Evolutionary conservation across 2,329 filamentous ascomycete species (phyloP).

Genomic region (Shiraia sp.): DNA sequence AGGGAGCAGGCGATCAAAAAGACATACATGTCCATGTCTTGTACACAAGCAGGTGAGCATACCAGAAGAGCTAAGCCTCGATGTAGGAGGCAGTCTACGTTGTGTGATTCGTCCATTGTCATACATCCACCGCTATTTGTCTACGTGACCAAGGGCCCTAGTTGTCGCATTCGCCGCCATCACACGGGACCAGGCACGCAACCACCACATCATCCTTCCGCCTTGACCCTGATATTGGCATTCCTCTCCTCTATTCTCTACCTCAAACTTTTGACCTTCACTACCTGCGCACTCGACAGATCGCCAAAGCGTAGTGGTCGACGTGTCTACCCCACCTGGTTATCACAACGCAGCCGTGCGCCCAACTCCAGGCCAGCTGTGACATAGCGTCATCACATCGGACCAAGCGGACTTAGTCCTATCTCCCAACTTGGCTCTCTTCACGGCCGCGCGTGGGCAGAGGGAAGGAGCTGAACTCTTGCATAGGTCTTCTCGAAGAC

Average conservation of each 20-base stretch:
- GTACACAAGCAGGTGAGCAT: slow-evolving; percentile 29
- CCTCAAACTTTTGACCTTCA: slow-evolving; percentile 4
- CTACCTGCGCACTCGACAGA: background rate
- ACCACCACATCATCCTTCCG: slow-evolving; percentile 11
- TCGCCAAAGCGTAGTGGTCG: background rate
- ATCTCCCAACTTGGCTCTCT: slow-evolving; percentile 15
- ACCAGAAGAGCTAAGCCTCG: slow-evolving; percentile 24
- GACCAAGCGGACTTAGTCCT: slow-evolving; percentile 13
- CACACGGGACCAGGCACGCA: slow-evolving; percentile 28
- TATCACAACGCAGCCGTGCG: slow-evolving; percentile 17
- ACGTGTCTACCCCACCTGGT: slow-evolving; percentile 12
- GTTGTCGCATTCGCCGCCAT: slow-evolving; percentile 22
- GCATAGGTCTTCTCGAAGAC: background rate
- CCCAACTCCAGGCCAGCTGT: slow-evolving; percentile 22
- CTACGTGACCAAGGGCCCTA: slow-evolving; percentile 23
- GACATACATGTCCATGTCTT: slow-evolving; percentile 19
- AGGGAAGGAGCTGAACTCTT: background rate
- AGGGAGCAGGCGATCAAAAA: slow-evolving; percentile 11
- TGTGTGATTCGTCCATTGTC: slow-evolving; percentile 31
- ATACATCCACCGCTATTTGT: slow-evolving; percentile 28
- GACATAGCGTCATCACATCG: slow-evolving; percentile 17
- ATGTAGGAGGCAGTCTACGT: slow-evolving; percentile 19
- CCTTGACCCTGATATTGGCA: slow-evolving; percentile 14
- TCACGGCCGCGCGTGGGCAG: slow-evolving; percentile 11
- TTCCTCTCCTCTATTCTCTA: slow-evolving; percentile 6